Base-by-base conservation (phyloP, 768 basidiomycete species). In the Candolleomyces efflorescens region DNA sequence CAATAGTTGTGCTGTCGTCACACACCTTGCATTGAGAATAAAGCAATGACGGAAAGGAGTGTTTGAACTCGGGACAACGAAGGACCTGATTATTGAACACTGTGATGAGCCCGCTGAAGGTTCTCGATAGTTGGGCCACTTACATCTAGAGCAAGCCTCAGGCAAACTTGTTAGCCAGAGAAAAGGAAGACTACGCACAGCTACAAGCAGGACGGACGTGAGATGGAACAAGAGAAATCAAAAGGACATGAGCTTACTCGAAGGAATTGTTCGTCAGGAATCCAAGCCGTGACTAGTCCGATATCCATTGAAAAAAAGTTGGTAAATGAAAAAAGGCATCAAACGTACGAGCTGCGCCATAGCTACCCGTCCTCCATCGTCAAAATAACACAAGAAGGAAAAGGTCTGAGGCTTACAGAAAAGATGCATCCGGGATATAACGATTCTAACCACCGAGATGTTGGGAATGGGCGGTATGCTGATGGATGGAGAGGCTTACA, bases 21-120 rank as follows among this genome's bases (percentile, higher is more conserved):
- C 55, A 11, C 38, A 56, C 55, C 55, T 24, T 56, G 45, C 55
- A 56, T 56, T 11, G 46, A n/a, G 4, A 18, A 44, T 10, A 56
- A 32, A 6, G 32, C 32, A 49, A 56, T 27, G 15, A 48, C 23
- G 1, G 46, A 6, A 13, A 24, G 3, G 2, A n/a, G 10, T 48
- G 46, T 48, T 20, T 48, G 46, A 6, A 48, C 23, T 13, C 46
- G 46, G 15, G 46, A 48, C 10, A 48, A 15, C 13, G 43, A 44
- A 44, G 43, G 43, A 44, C 43, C 43, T 44, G 43, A 44, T 22
- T 6, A n/a, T 6, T n/a, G 43, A 15, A 22, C 6, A 15, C 3
- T 3, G 11, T 7, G 2, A 2, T 32, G 5, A 32, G 32, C 11
- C 7, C 11, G 6, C 5, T 32, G 32, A 32, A 32, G 32, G 32